These are phyloP conservation scores for Allium fistulosum DNA, from an alignment of 106 monocot species.

Conservation along the genomic window DNA sequence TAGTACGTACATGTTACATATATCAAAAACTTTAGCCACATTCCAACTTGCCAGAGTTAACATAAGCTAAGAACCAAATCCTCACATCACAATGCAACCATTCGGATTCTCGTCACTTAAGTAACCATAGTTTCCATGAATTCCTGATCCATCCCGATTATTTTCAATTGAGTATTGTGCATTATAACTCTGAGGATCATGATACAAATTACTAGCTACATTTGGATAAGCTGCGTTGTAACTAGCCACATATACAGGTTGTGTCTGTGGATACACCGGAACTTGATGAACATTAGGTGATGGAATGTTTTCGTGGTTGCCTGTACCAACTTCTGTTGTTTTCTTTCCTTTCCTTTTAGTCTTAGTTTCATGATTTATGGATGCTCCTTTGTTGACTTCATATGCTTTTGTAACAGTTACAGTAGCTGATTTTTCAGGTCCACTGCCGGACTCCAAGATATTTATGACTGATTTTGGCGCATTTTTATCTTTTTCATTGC, in stretches of 20 bases:
- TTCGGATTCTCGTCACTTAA: conserved; percentile 76
- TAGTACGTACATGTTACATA: too few relatives aligned
- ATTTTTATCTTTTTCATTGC: background rate
- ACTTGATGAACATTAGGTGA: background rate
- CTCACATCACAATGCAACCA: conserved; percentile 69
- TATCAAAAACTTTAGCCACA: background rate
- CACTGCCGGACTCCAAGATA: background rate
- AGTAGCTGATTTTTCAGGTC: background rate
- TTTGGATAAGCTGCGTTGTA: conserved; percentile 36
- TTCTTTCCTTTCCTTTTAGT: conserved; percentile 14
- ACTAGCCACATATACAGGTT: conserved; percentile 27
- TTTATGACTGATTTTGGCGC: background rate
- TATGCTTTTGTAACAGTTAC: background rate
- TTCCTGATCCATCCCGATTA: conserved; percentile 7
- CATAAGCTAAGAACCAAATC: background rate
- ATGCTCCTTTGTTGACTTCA: background rate
- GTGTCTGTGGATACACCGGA: background rate
- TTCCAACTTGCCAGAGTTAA: background rate
- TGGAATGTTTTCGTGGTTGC: too few relatives aligned
- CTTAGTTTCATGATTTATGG: too few relatives aligned
- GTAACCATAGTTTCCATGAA: conserved; percentile 19
- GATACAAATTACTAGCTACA: conserved; percentile 22
- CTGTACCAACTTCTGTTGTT: background rate
- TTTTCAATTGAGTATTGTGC: conserved; percentile 1
- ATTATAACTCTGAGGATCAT: conserved; percentile 1